phyloP scores from a whole-genome alignment of 2,329 filamentous ascomycete species.

The Aureobasidium sp. region DNA sequence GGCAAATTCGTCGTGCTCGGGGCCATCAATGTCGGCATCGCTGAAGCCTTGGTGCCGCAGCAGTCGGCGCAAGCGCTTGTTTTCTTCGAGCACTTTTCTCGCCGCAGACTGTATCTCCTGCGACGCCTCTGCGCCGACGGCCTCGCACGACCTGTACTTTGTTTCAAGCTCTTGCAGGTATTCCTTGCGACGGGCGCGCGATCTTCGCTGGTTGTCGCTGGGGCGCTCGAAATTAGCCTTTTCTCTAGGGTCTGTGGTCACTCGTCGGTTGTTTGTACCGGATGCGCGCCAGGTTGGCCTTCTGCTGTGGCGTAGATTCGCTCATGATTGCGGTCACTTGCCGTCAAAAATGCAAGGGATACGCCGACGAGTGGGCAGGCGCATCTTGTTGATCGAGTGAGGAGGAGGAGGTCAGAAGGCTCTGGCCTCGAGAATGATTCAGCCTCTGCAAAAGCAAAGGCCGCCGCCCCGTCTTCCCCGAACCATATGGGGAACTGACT shows the following conservation, averaged over 20 bases:
- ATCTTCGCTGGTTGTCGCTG: constrained; percentile 69
- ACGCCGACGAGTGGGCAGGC: neutral
- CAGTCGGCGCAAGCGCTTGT: constrained; percentile 53
- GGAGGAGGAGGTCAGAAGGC: neutral
- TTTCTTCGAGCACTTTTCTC: constrained; percentile 60
- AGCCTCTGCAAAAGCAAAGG: neutral
- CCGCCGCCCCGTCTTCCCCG: neutral
- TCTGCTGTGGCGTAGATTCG: constrained; percentile 18
- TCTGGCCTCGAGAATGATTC: neutral
- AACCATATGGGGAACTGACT: neutral
- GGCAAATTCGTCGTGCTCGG: constrained; percentile 12
- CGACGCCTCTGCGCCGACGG: constrained; percentile 58
- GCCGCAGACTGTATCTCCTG: constrained; percentile 65
- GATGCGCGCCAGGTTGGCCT: constrained; percentile 49
- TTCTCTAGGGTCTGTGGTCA: constrained; percentile 16
- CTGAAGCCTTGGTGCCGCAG: constrained; percentile 50
- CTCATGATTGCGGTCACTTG: neutral
- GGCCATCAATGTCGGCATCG: constrained; percentile 45
- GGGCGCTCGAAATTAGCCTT: neutral
- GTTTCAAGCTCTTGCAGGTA: constrained; percentile 63
- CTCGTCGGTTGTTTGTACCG: constrained; percentile 51
- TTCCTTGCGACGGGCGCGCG: constrained; percentile 64
- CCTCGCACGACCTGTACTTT: constrained; percentile 55
- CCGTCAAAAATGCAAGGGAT: neutral
- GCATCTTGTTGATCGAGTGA: neutral